Evolutionary conservation across 2,329 filamentous ascomycete genomes (phyloP).

Genomic region (Exophiala lecanii-corni): DNA sequence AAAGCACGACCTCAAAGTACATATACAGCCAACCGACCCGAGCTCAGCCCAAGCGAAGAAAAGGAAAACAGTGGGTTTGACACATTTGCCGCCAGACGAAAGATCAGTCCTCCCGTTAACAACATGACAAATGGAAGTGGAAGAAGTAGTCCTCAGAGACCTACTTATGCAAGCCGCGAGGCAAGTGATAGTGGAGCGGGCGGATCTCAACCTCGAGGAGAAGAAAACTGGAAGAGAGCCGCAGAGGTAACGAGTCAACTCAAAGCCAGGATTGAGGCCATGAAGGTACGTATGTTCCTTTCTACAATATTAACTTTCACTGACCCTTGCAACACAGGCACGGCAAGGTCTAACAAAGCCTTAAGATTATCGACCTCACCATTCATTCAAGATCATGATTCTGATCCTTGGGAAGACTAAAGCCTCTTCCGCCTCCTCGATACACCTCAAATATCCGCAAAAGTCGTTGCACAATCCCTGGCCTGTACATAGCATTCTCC

Average conservation of each 20-base stretch:
- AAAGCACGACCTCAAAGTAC: slow-evolving; percentile 36
- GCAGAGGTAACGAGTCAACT: slow-evolving; percentile 96
- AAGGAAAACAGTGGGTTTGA: slow-evolving; percentile 61
- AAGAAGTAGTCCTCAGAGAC: slow-evolving; percentile 29
- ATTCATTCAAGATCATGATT: slow-evolving; percentile 84
- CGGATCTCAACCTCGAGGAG: slow-evolving; percentile 48
- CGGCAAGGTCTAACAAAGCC: slow-evolving; percentile 39
- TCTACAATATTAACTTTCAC: background rate
- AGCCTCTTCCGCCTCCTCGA: too few species aligned
- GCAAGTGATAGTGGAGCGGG: slow-evolving; percentile 28
- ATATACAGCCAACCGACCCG: slow-evolving; percentile 14
- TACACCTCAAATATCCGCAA: too few species aligned
- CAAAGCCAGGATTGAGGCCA: slow-evolving; percentile 96
- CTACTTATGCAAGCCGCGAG: slow-evolving; percentile 28
- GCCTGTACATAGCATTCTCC: too few species aligned
- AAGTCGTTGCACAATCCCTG: too few species aligned
- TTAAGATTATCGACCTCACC: slow-evolving; percentile 5
- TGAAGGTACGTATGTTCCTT: slow-evolving; percentile 62
- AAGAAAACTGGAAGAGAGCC: slow-evolving; percentile 94
- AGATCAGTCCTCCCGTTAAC: slow-evolving; percentile 40
- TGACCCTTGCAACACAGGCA: slow-evolving; percentile 31
- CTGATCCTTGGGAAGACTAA: too few species aligned
- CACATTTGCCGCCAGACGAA: slow-evolving; percentile 37
- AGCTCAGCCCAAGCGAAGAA: slow-evolving; percentile 61
- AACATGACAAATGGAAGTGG: slow-evolving; percentile 34